Evolutionary conservation across 2,329 filamentous ascomycete genomes (phyloP).

Genomic region (Diaporthe vaccinii): DNA sequence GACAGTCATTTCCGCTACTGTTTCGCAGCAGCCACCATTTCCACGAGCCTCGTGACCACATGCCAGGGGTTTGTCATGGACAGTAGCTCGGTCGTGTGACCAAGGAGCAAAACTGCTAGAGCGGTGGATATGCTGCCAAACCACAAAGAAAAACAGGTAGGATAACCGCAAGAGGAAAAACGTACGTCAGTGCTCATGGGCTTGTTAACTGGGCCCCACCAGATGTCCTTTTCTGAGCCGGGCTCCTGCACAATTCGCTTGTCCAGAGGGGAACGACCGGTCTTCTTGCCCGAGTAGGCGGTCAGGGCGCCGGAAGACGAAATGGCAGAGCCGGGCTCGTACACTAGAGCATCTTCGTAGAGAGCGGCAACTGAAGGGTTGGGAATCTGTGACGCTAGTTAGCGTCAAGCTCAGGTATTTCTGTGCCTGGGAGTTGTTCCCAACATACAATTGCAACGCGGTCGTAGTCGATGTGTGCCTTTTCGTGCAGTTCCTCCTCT

Average conservation of each 20-base stretch:
- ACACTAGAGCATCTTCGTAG: conserved; percentile 97
- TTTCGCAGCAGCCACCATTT: not conserved
- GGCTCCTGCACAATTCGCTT: conserved; percentile 97
- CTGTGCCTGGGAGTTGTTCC: not conserved
- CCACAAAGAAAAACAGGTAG: conserved; percentile 22
- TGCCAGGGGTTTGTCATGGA: conserved; percentile 1
- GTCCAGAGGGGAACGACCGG: conserved; percentile 94
- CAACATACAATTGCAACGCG: conserved; percentile 92
- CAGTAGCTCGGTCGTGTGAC: conserved; percentile 25
- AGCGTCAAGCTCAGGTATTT: conserved; percentile 38
- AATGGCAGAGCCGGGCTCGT: conserved; percentile 98
- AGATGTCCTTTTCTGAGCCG: conserved; percentile 90
- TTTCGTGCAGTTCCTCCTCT: conserved; percentile 96
- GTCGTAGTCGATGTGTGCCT: conserved; percentile 99
- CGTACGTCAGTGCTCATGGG: conserved; percentile 97
- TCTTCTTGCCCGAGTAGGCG: conserved; percentile 98
- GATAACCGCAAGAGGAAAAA: conserved; percentile 36
- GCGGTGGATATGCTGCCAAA: not conserved
- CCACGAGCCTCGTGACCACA: conserved; percentile 42
- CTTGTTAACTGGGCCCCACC: conserved; percentile 99
- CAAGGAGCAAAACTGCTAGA: not conserved
- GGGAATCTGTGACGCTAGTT: conserved; percentile 68
- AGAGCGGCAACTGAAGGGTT: conserved; percentile 96
- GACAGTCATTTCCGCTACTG: conserved; percentile 28
- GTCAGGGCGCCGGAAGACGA: conserved; percentile 95